A percentile compares a stretch with the other conserved stretches of the same genome.
phyloP scores from a whole-genome alignment of 1,284 basidiomycete species.

The Ganoderma leucocontextum region DNA sequence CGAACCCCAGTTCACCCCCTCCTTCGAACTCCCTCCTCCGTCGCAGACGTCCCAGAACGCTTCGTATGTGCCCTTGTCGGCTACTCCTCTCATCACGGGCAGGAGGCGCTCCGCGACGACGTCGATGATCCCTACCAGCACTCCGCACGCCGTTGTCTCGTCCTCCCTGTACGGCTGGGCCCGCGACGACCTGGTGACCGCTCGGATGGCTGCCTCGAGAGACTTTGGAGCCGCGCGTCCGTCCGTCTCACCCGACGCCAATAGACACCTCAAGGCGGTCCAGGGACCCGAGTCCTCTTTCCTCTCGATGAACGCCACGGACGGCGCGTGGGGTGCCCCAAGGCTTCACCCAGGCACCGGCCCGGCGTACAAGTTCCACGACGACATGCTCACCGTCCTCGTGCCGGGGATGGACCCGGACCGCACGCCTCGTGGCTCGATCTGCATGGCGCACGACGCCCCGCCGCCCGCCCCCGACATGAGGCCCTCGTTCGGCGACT shows the following conservation, averaged over 20 bases:
- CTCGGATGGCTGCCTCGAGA: constrained; percentile 17
- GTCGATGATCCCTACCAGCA: constrained; percentile 31
- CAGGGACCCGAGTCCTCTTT: constrained; percentile 1
- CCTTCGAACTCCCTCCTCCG: constrained; percentile 14
- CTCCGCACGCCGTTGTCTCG: constrained; percentile 42
- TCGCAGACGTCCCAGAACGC: constrained; percentile 10
- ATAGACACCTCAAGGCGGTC: background rate
- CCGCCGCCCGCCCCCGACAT: constrained; percentile 2
- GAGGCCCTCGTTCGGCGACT: background rate
- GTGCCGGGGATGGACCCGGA: constrained; percentile 33
- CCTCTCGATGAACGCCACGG: constrained; percentile 4
- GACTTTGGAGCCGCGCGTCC: background rate
- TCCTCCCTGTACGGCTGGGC: constrained; percentile 46
- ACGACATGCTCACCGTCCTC: constrained; percentile 16
- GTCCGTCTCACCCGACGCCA: constrained; percentile 1
- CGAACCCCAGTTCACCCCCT: constrained; percentile 8
- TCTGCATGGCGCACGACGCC: background rate
- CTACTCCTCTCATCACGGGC: constrained; percentile 33
- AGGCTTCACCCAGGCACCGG: too few relatives aligned
- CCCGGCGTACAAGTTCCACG: background rate
- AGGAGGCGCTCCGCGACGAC: constrained; percentile 36
- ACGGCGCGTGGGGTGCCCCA: constrained; percentile 17
- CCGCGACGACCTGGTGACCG: constrained; percentile 29
- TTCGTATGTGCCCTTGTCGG: constrained; percentile 18
- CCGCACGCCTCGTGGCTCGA: constrained; percentile 33